Percentiles rank a stretch among this genome's conserved stretches.
phyloP scores from a whole-genome alignment of 768 basidiomycete species.

The Termitomyces sp. region DNA sequence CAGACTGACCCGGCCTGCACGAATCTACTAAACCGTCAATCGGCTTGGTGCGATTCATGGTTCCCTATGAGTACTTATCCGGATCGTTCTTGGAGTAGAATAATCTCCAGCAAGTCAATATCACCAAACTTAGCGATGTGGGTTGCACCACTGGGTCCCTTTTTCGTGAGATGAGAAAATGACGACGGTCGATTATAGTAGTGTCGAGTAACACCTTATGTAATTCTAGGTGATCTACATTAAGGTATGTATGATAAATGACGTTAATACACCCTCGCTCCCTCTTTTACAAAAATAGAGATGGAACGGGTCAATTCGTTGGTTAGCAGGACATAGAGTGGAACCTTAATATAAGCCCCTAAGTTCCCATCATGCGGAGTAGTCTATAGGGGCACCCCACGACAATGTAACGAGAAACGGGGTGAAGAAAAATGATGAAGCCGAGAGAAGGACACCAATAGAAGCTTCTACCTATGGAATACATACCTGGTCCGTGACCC shows the following conservation, averaged over 20 bases:
- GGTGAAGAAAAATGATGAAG: not conserved
- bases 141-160: not conserved
- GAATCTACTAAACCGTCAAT: not conserved
- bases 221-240: not conserved
- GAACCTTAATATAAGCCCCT: not conserved
- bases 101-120: not conserved
- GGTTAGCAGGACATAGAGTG: not conserved
- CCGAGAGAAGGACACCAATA: not conserved
- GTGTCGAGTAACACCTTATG: not conserved
- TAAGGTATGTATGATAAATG: not conserved
- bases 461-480: not conserved
- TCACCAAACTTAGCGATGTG: not conserved
- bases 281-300: too few relatives aligned
- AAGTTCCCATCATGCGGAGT: too few relatives aligned
- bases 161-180: not conserved
- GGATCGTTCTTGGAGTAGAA: not conserved
- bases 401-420: not conserved
- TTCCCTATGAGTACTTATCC: not conserved
- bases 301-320: not conserved
- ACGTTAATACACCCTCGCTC: too few relatives aligned
- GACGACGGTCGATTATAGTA: not conserved
- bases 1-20: not conserved
- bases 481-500: not conserved
- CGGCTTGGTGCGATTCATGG: not conserved
- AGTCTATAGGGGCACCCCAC: not conserved